phyloP scores from a whole-genome alignment of 768 basidiomycete species.

The Boletus pseudopeckii region DNA sequence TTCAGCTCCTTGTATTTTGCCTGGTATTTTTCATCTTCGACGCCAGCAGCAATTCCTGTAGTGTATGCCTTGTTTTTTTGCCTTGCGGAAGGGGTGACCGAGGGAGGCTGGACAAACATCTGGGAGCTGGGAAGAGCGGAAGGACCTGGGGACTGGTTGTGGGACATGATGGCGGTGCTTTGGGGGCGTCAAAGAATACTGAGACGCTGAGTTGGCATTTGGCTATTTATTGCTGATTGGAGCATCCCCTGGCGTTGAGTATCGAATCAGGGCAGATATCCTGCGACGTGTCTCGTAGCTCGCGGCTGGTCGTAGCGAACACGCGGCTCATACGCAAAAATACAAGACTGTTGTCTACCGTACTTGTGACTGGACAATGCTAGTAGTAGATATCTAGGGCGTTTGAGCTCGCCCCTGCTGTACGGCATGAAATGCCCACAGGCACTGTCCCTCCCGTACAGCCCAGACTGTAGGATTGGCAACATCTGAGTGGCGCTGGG shows the following conservation, averaged over 20 bases:
- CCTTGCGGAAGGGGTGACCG: constrained; percentile 34
- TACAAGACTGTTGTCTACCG: not conserved
- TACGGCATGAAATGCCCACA: constrained; percentile 26
- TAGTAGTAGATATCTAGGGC: not conserved
- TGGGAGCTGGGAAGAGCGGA: constrained; percentile 41
- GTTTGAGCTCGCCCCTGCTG: not conserved
- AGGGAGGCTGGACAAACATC: constrained; percentile 31
- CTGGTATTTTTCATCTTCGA: constrained; percentile 84
- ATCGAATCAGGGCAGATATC: constrained; percentile 16
- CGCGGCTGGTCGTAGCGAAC: constrained; percentile 1
- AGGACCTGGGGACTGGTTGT: constrained; percentile 55
- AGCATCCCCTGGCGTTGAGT: constrained; percentile 28
- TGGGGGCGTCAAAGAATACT: constrained; percentile 32
- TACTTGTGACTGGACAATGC: not conserved
- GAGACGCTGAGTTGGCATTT: constrained; percentile 28
- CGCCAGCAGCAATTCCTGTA: constrained; percentile 70
- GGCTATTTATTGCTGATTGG: constrained; percentile 30
- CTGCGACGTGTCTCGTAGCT: constrained; percentile 9
- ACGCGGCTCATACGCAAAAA: not conserved
- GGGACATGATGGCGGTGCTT: constrained; percentile 60
- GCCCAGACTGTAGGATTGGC: not conserved
- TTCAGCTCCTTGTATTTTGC: constrained; percentile 87
- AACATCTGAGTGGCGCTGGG: constrained; percentile 5
- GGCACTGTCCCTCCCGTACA: constrained; percentile 12
- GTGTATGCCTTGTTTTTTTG: constrained; percentile 49